phyloP scores from a whole-genome alignment of 768 basidiomycete genomes.

The Lactarius akahatsu region DNA sequence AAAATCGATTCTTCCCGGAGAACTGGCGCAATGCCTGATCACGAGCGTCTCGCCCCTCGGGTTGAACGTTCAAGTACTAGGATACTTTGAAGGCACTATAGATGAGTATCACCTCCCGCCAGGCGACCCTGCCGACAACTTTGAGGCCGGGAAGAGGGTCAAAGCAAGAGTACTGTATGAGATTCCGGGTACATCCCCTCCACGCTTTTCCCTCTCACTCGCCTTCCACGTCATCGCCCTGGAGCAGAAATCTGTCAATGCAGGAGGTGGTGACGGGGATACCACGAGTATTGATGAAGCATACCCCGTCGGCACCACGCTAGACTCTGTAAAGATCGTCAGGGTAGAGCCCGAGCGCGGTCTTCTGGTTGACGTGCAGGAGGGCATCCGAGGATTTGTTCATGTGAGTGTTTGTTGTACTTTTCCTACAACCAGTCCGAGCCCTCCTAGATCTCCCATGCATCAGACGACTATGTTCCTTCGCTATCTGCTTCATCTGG shows the following conservation, averaged over 20 bases:
- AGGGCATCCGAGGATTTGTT: conserved; percentile 73
- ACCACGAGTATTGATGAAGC: conserved; percentile 46
- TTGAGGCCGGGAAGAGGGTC: conserved; percentile 71
- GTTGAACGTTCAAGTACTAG: conserved; percentile 83
- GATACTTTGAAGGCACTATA: conserved; percentile 88
- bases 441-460: conserved; percentile 78
- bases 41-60: conserved; percentile 74
- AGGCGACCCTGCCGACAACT: conserved; percentile 42
- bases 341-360: conserved; percentile 83
- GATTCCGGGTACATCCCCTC: conserved; percentile 64
- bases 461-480: conserved; percentile 87
- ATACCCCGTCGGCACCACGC: conserved; percentile 69
- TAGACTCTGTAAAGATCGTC: conserved; percentile 72
- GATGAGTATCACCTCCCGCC: conserved; percentile 74
- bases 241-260: conserved; percentile 39
- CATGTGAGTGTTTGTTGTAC: conserved; percentile 59
- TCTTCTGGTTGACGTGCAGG: conserved; percentile 62
- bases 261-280: conserved; percentile 28
- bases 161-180: conserved; percentile 85
- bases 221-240: conserved; percentile 69
- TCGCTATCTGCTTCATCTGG: conserved; percentile 69
- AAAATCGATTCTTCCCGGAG: conserved; percentile 82
- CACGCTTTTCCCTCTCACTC: conserved; percentile 79
- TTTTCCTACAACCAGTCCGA: conserved; percentile 17
- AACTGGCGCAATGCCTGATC: conserved; percentile 77